Evolutionary conservation across 176 grass and related monocot genomes (phyloP).

Genomic region (Stipa capillata): DNA sequence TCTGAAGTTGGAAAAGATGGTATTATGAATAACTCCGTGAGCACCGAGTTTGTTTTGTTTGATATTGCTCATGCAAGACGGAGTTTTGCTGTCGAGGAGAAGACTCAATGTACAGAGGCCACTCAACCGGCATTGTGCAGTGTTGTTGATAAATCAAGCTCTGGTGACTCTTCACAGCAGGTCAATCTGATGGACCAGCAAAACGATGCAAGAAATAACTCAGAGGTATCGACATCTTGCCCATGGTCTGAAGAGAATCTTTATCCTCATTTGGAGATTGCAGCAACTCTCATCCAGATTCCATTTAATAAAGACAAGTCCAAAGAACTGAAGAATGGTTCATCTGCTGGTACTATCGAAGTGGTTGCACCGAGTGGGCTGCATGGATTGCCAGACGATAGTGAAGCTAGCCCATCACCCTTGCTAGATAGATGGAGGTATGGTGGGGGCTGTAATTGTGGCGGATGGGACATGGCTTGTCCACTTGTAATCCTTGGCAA

Average conservation of each 20-base stretch:
- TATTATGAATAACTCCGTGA: slow-evolving; percentile 48
- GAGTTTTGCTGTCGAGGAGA: slow-evolving; percentile 47
- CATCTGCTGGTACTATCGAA: slow-evolving; percentile 36
- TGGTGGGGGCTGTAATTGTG: slow-evolving; percentile 85
- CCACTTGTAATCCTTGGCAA: slow-evolving; percentile 66
- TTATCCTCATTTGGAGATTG: slow-evolving; percentile 77
- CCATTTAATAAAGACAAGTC: slow-evolving; percentile 56
- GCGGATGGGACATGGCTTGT: slow-evolving; percentile 95
- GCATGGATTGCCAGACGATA: slow-evolving; percentile 58
- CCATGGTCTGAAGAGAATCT: slow-evolving; percentile 73
- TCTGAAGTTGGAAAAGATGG: slow-evolving; percentile 73
- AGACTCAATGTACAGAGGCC: slow-evolving; percentile 34
- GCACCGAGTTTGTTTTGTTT: slow-evolving; percentile 75
- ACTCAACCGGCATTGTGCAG: not conserved
- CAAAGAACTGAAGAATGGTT: slow-evolving; percentile 32
- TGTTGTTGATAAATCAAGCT: not conserved
- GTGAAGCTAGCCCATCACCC: slow-evolving; percentile 46
- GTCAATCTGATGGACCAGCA: slow-evolving; percentile 14
- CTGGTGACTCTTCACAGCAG: slow-evolving; percentile 4
- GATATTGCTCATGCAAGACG: slow-evolving; percentile 73
- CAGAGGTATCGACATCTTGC: slow-evolving; percentile 50
- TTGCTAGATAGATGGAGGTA: slow-evolving; percentile 93
- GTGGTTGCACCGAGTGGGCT: slow-evolving; percentile 61
- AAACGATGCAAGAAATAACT: slow-evolving; percentile 30
- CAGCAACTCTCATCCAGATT: slow-evolving; percentile 60